A percentile compares a stretch with the other conserved stretches of the same genome.
Evolutionary conservation across 1,139 yeast species (phyloP).

Genomic region (Saccharomyces hybrid): DNA sequence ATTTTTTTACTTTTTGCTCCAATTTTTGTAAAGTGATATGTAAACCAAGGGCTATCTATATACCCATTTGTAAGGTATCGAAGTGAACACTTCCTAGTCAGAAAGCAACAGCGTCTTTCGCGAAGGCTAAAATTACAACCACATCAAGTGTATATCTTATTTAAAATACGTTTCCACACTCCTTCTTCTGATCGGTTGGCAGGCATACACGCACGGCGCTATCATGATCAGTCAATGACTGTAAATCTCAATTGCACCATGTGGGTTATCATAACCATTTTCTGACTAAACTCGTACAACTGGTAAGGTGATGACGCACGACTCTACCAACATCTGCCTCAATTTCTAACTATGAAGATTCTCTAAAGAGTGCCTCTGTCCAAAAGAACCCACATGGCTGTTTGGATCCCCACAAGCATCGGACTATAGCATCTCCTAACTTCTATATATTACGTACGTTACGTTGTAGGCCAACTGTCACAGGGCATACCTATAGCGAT

Average conservation of each 20-base stretch:
- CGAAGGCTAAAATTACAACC: no score
- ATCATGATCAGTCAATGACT: background rate
- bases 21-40: no score
- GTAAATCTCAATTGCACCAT: background rate
- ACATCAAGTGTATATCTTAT: no score
- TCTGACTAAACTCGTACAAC: background rate
- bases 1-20: conserved; percentile 17
- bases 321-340: background rate
- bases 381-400: background rate
- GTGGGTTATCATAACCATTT: background rate
- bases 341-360: background rate
- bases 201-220: background rate
- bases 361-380: background rate
- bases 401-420: no score
- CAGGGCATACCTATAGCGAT: background rate
- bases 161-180: no score
- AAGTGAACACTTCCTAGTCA: no score
- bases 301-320: background rate
- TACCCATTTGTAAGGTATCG: background rate
- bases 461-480: background rate
- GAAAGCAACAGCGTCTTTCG: no score
- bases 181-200: no score
- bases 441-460: no score
- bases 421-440: no score
- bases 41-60: background rate